phyloP scores from a whole-genome alignment of 2,329 filamentous ascomycete genomes.

The Curvularia lunata region DNA sequence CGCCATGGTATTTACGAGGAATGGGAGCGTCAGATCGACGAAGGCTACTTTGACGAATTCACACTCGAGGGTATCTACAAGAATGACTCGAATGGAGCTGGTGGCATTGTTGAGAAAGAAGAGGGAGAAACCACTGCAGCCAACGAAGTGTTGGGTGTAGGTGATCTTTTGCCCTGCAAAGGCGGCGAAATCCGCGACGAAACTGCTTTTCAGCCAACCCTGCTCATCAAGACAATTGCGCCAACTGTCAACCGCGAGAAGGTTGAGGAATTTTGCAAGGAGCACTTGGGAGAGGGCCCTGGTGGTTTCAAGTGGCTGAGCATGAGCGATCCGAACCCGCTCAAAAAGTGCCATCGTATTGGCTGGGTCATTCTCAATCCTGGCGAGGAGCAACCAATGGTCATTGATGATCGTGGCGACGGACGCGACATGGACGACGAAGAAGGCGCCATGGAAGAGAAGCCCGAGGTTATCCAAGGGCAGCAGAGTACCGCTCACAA shows the following conservation, averaged over 20 bases:
- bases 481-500: conserved; percentile 72
- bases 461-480: conserved; percentile 51
- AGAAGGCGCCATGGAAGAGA: conserved; percentile 63
- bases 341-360: conserved; percentile 96
- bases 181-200: conserved; percentile 90
- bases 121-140: conserved; percentile 91
- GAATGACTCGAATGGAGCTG: conserved; percentile 85
- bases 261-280: conserved; percentile 91
- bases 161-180: conserved; percentile 82
- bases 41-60: conserved; percentile 90
- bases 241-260: conserved; percentile 94
- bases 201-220: conserved; percentile 83
- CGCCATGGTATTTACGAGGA: conserved; percentile 79
- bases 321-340: conserved; percentile 93
- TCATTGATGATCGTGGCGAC: conserved; percentile 72
- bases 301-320: conserved; percentile 96
- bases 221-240: conserved; percentile 97
- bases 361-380: conserved; percentile 98
- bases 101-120: conserved; percentile 88
- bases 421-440: conserved; percentile 71
- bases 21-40: conserved; percentile 87
- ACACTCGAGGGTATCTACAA: conserved; percentile 94
- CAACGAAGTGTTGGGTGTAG: conserved; percentile 90
- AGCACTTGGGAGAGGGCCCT: conserved; percentile 87
- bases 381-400: conserved; percentile 67